These are phyloP conservation scores for Ophiostoma tasmaniense DNA, from an alignment of 2,329 filamentous ascomycete genomes.

Conservation along the genomic window DNA sequence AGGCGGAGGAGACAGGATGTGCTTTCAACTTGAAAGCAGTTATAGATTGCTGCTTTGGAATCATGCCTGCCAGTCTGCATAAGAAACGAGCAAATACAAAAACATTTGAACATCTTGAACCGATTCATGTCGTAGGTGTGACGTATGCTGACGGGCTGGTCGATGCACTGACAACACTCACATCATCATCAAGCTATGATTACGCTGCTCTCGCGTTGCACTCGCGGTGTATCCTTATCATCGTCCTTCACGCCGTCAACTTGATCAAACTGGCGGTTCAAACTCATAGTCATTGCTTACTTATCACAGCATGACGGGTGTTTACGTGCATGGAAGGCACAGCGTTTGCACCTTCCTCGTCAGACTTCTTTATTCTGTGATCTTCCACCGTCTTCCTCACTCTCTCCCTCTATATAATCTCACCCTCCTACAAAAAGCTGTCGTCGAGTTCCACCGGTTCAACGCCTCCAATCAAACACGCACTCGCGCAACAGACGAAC, in stretches of 20 bases:
- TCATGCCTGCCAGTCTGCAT: neutral
- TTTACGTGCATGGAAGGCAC: neutral
- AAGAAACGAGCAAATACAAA: neutral
- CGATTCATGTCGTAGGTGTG: neutral
- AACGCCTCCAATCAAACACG: neutral
- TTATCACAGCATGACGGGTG: neutral
- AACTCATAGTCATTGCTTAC: neutral
- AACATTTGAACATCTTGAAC: neutral
- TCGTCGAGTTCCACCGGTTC: neutral
- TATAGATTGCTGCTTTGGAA: neutral
- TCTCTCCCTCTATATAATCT: neutral
- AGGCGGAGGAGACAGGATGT: neutral
- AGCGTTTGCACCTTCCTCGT: conserved; percentile 2
- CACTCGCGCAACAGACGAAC: neutral
- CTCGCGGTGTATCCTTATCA: neutral
- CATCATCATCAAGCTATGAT: neutral
- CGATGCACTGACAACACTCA: neutral
- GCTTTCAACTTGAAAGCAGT: neutral
- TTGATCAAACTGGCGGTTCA: neutral
- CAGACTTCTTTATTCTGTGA: neutral
- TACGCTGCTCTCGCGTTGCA: neutral
- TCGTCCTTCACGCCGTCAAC: neutral
- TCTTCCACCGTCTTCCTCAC: neutral
- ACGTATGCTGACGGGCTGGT: neutral
- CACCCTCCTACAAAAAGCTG: neutral